Evolutionary conservation across 306 rosid genomes (phyloP).

Genomic region (Casuarina glauca): DNA sequence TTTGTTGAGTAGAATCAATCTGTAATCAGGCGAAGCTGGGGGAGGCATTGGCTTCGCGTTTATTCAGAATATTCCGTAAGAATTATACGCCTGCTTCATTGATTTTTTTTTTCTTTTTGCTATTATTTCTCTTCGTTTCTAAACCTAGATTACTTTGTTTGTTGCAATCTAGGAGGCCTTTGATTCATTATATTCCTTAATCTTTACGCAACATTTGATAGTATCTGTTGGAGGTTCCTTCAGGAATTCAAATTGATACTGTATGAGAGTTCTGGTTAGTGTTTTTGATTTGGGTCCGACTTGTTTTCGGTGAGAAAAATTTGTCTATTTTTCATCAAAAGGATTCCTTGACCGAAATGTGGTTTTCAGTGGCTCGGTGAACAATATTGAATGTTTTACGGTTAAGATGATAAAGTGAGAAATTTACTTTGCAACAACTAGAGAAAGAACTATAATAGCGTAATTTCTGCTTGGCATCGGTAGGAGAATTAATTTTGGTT

Average conservation of each 20-base stretch:
- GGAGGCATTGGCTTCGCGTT: conserved; percentile 24
- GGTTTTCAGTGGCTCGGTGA: background rate
- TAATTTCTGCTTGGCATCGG: background rate
- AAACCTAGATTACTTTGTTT: conserved; percentile 27
- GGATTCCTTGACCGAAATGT: background rate
- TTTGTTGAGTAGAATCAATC: conserved; percentile 20
- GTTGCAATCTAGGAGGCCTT: conserved; percentile 16
- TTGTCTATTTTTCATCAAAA: background rate
- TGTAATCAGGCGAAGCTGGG: conserved; percentile 25
- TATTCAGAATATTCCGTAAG: conserved; percentile 27
- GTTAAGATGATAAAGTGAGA: background rate
- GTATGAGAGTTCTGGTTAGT: background rate
- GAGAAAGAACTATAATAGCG: background rate
- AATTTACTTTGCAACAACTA: background rate
- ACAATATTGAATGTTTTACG: background rate
- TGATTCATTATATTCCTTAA: background rate
- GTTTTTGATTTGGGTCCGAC: background rate
- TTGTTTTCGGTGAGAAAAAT: background rate
- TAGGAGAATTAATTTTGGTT: background rate
- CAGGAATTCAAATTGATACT: conserved; percentile 16
- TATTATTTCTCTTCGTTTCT: background rate
- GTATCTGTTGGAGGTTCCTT: background rate
- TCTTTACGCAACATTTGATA: background rate
- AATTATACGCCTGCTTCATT: background rate
- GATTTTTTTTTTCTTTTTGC: background rate